Percentiles rank a stretch among this genome's conserved stretches.
Conservation (phyloP, 805 yeast genomes). For the Saccharomycopsis oosterbeekiorum region DNA sequence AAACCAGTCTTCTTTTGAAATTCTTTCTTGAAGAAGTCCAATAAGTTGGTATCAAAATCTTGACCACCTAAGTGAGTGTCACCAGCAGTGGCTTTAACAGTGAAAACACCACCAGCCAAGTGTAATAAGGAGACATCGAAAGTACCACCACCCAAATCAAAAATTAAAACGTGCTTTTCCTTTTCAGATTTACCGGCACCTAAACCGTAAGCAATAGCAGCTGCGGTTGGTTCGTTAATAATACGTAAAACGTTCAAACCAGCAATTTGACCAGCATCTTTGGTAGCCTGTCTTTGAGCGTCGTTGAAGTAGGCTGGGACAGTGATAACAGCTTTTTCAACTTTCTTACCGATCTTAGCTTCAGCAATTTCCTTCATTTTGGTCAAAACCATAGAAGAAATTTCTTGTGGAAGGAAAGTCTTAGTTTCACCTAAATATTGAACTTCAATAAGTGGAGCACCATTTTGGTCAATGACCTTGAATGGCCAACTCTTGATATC, state of each 20-base stretch:
- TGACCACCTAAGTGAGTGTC: conserved; percentile 99
- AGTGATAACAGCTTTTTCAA: conserved; percentile 67
- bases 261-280: conserved; percentile 74
- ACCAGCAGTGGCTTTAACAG: conserved; percentile 98
- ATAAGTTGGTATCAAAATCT: conserved; percentile 95
- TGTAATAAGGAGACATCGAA: conserved; percentile 91
- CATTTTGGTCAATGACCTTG: conserved; percentile 55
- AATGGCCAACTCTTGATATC: conserved; percentile 89
- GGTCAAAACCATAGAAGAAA: conserved; percentile 67
- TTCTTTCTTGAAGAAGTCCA: conserved; percentile 85
- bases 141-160: conserved; percentile 98
- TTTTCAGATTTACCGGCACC: conserved; percentile 77
- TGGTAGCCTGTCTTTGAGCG: conserved; percentile 74
- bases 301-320: conserved; percentile 78
- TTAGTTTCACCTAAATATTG: conserved; percentile 60
- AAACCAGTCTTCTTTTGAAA: conserved; percentile 92
- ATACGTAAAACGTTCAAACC: conserved; percentile 71
- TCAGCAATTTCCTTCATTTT: conserved; percentile 79
- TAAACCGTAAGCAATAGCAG: conserved; percentile 98
- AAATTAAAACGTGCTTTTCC: conserved; percentile 84
- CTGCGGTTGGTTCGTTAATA: conserved; percentile 85
- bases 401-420: conserved; percentile 65
- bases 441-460: conserved; percentile 62
- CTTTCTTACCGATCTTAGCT: conserved; percentile 62
- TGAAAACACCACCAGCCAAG: conserved; percentile 93